Percentiles rank a stretch among this genome's conserved stretches.
These are phyloP conservation scores for Cymbopogon citratus DNA, from an alignment of 176 grass and related monocot genomes.

Conservation along the genomic window DNA sequence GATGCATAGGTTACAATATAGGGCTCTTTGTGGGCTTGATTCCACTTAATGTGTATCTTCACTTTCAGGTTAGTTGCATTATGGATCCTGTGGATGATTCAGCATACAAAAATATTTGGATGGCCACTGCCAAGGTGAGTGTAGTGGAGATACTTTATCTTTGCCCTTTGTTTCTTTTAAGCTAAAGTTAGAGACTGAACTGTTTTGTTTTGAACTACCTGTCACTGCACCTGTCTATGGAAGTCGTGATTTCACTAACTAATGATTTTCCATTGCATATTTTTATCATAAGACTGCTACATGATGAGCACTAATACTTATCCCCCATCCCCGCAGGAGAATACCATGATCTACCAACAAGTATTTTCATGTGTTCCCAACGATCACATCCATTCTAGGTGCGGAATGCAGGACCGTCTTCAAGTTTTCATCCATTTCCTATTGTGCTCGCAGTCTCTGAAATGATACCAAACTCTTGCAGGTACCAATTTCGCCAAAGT, in stretches of 20 bases:
- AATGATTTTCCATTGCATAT: background rate
- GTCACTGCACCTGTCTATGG: background rate
- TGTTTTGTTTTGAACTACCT: background rate
- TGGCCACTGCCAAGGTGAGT: slow-evolving; percentile 72
- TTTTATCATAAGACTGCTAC: background rate
- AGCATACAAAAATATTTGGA: slow-evolving; percentile 64
- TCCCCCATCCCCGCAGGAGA: too few species aligned
- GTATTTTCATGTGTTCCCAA: slow-evolving; percentile 75
- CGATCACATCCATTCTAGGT: slow-evolving; percentile 64
- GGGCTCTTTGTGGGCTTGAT: background rate
- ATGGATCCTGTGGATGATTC: slow-evolving; percentile 54
- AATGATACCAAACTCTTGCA: slow-evolving; percentile 22
- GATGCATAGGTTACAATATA: background rate
- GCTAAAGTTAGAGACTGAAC: background rate
- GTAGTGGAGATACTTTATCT: background rate
- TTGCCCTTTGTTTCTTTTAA: background rate
- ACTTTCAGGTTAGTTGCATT: slow-evolving; percentile 53
- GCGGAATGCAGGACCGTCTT: background rate
- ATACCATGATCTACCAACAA: slow-evolving; percentile 63
- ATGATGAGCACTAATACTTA: background rate
- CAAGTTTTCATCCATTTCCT: background rate
- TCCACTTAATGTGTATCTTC: background rate
- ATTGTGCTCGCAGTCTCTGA: background rate
- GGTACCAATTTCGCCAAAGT: slow-evolving; percentile 51
- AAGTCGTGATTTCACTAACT: background rate